Percentiles rank a stretch among this genome's conserved stretches.
Conservation (phyloP, 164 flowering plant genomes). For the Berberis vulgaris region DNA sequence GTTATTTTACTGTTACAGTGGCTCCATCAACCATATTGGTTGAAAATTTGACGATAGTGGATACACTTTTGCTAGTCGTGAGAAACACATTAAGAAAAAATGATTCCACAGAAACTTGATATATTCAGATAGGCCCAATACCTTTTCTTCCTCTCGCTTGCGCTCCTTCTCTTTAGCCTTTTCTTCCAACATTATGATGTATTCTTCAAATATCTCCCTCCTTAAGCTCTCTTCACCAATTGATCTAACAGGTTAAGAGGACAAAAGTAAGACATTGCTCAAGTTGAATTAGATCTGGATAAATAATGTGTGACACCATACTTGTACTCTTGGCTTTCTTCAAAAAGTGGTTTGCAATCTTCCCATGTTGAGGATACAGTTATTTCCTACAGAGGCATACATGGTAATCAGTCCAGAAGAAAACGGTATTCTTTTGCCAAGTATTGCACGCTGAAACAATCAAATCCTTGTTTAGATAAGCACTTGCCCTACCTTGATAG, state of each 20-base stretch:
- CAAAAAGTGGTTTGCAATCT: slow-evolving; percentile 61
- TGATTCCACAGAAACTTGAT: neutral
- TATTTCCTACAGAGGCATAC: slow-evolving; percentile 49
- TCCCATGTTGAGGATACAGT: slow-evolving; percentile 77
- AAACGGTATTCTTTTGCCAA: neutral
- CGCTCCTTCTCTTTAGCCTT: slow-evolving; percentile 91
- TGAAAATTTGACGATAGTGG: no score
- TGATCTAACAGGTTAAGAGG: slow-evolving; percentile 27
- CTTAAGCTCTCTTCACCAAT: slow-evolving; percentile 57
- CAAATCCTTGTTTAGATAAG: neutral
- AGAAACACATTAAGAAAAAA: neutral
- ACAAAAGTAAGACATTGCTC: neutral
- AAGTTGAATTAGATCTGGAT: neutral
- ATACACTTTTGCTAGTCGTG: no score
- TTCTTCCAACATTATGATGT: slow-evolving; percentile 56
- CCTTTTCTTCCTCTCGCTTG: slow-evolving; percentile 96
- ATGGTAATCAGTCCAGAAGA: neutral
- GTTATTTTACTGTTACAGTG: no score
- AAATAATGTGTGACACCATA: slow-evolving; percentile 9
- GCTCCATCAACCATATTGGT: no score
- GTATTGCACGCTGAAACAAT: neutral
- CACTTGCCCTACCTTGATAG: slow-evolving; percentile 47
- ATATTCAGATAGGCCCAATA: slow-evolving; percentile 11
- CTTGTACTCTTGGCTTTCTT: slow-evolving; percentile 83
- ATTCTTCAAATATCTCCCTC: slow-evolving; percentile 73